phyloP scores from a whole-genome alignment of 768 basidiomycete genomes.

The Mycena capillaripes region DNA sequence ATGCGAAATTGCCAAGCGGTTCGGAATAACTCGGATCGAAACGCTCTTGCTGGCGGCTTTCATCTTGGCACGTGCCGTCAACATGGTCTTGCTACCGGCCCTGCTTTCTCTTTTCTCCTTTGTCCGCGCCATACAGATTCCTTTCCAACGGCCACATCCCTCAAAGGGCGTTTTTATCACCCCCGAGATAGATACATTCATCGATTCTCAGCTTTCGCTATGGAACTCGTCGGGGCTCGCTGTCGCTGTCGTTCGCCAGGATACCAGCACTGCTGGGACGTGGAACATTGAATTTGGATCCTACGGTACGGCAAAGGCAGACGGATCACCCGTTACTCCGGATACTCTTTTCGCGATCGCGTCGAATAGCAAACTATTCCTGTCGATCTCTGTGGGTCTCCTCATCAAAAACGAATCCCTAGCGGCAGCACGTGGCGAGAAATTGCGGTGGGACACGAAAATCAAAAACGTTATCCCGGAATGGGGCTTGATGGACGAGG shows the following conservation, averaged over 20 bases:
- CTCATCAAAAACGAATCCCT: slow-evolving; percentile 55
- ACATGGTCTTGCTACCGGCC: no score
- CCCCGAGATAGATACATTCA: slow-evolving; percentile 32
- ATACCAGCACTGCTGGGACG: slow-evolving; percentile 39
- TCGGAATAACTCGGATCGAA: no score
- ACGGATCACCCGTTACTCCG: slow-evolving; percentile 54
- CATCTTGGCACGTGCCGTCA: no score
- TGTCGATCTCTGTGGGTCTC: slow-evolving; percentile 54
- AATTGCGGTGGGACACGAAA: slow-evolving; percentile 55
- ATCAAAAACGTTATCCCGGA: slow-evolving; percentile 53
- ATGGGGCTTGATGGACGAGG: slow-evolving; percentile 56
- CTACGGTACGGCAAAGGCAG: slow-evolving; percentile 52
- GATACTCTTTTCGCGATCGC: slow-evolving; percentile 62
- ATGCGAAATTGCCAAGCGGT: no score
- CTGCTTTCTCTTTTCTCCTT: no score
- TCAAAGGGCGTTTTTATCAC: slow-evolving; percentile 19
- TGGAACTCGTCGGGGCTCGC: slow-evolving; percentile 59
- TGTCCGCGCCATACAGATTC: no score
- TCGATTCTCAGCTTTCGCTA: slow-evolving; percentile 41
- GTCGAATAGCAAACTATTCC: slow-evolving; percentile 59
- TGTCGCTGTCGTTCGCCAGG: slow-evolving; percentile 55
- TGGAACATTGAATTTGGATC: slow-evolving; percentile 57
- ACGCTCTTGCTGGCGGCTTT: no score
- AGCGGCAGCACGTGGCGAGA: slow-evolving; percentile 43
- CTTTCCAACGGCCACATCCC: slow-evolving; percentile 8